Conservation (phyloP, 192 early-diverging fungal genomes). For the Cladochytrium replicatum region DNA sequence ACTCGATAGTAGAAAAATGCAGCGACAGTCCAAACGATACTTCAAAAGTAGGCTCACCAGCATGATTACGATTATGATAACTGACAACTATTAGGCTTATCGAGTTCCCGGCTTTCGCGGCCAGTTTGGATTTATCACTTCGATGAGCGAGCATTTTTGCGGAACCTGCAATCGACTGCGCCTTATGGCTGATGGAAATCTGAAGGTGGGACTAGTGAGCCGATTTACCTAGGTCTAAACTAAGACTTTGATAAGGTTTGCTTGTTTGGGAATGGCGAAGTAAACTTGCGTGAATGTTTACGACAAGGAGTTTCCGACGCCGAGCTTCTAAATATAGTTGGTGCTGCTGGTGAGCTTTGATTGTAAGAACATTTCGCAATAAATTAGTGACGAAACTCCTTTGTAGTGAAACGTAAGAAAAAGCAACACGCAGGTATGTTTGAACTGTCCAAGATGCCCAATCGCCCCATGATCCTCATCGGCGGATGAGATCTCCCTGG, state of each 20-base stretch:
- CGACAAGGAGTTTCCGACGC: slow-evolving; percentile 53
- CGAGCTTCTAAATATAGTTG: slow-evolving; percentile 61
- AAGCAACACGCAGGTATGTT: slow-evolving; percentile 90
- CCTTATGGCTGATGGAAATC: slow-evolving; percentile 85
- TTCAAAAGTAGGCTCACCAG: slow-evolving; percentile 44
- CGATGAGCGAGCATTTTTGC: slow-evolving; percentile 98
- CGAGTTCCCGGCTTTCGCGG: slow-evolving; percentile 67
- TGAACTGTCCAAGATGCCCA: slow-evolving; percentile 68
- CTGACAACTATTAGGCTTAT: slow-evolving; percentile 54
- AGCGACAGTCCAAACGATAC: slow-evolving; percentile 78
- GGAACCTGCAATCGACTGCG: slow-evolving; percentile 87
- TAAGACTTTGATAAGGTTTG: slow-evolving; percentile 36
- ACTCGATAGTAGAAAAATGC: slow-evolving; percentile 52
- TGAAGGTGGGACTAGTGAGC: slow-evolving; percentile 50
- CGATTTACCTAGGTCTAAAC: neutral
- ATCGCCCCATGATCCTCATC: slow-evolving; percentile 92
- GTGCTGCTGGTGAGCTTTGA: slow-evolving; percentile 47
- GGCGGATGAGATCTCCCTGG: slow-evolving; percentile 58
- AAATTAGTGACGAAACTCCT: neutral
- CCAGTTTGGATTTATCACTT: slow-evolving; percentile 94
- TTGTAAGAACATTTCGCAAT: neutral
- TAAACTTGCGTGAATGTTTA: slow-evolving; percentile 72
- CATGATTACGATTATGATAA: neutral
- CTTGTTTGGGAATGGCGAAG: slow-evolving; percentile 86
- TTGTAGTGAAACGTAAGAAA: slow-evolving; percentile 66